Evolutionary conservation across 2,329 filamentous ascomycete species (phyloP).

Genomic region (Alternaria postmessia): DNA sequence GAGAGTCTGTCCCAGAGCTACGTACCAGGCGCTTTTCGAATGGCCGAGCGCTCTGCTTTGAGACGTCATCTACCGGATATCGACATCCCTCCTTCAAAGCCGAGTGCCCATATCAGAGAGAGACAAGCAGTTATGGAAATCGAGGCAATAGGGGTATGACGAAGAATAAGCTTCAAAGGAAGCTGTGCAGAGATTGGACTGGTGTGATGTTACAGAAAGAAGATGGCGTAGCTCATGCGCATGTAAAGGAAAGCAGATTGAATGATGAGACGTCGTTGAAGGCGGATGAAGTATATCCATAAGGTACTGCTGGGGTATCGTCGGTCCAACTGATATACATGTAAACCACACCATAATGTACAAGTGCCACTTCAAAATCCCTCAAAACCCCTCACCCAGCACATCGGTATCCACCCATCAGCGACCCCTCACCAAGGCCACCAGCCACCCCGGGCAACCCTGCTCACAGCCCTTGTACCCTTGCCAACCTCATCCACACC

Average conservation of each 20-base stretch:
- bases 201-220: not conserved
- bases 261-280: not conserved
- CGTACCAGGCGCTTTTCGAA: not conserved
- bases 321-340: slow-evolving; percentile 6
- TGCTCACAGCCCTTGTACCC: slow-evolving; percentile 20
- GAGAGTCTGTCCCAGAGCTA: not conserved
- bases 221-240: not conserved
- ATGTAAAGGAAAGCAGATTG: not conserved
- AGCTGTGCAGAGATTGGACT: not conserved
- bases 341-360: slow-evolving; percentile 1
- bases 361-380: not conserved
- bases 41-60: not conserved
- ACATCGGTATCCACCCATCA: not conserved
- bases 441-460: slow-evolving; percentile 30
- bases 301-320: slow-evolving; percentile 2
- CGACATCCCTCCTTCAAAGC: not conserved
- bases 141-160: not conserved
- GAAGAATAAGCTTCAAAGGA: not conserved
- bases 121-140: not conserved
- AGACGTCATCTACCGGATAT: not conserved
- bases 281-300: not conserved
- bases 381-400: not conserved
- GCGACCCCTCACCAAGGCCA: slow-evolving; percentile 32
- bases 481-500: slow-evolving; percentile 24
- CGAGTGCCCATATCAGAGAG: not conserved